Evolutionary conservation across 805 yeast genomes (phyloP).

Genomic region (Nakazawaea laoshanensis): DNA sequence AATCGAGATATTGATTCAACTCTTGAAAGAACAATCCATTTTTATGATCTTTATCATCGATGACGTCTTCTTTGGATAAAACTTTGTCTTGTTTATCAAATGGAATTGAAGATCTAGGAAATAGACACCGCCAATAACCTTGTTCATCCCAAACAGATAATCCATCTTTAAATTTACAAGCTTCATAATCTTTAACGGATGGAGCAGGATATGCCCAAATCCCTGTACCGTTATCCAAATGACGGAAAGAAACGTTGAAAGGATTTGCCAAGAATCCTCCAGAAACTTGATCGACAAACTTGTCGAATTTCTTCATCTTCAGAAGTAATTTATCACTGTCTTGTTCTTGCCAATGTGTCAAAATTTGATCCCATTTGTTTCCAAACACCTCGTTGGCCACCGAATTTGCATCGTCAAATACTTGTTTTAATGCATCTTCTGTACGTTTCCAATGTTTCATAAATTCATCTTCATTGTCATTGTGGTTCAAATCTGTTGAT

Average conservation of each 20-base stretch:
- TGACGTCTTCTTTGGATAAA: constrained; percentile 54
- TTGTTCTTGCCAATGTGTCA: not conserved
- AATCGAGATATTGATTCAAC: constrained; percentile 55
- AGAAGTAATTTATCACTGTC: constrained; percentile 4
- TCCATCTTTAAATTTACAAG: constrained; percentile 62
- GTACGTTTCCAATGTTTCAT: too few relatives aligned
- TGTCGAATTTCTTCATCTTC: constrained; percentile 8
- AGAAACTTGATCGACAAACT: constrained; percentile 2
- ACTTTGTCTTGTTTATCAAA: constrained; percentile 23
- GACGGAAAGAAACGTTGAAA: constrained; percentile 9
- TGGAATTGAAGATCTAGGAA: constrained; percentile 46
- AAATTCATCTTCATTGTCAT: too few relatives aligned
- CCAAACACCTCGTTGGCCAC: constrained; percentile 1
- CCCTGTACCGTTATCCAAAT: constrained; percentile 27
- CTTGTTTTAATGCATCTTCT: not conserved
- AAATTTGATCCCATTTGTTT: constrained; percentile 5
- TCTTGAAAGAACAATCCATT: constrained; percentile 57
- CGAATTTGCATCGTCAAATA: constrained; percentile 1
- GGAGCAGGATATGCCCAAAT: constrained; percentile 52
- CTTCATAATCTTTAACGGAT: constrained; percentile 43
- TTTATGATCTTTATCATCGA: constrained; percentile 30
- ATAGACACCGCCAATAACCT: constrained; percentile 88
- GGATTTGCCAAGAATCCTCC: constrained; percentile 7
- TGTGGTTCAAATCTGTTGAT: too few relatives aligned
- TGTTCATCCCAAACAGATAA: constrained; percentile 69